Percentiles rank a stretch among this genome's conserved stretches.
These are phyloP conservation scores for Aristolochia fimbriata DNA, from an alignment of 164 flowering plant species.

Conservation along the genomic window DNA sequence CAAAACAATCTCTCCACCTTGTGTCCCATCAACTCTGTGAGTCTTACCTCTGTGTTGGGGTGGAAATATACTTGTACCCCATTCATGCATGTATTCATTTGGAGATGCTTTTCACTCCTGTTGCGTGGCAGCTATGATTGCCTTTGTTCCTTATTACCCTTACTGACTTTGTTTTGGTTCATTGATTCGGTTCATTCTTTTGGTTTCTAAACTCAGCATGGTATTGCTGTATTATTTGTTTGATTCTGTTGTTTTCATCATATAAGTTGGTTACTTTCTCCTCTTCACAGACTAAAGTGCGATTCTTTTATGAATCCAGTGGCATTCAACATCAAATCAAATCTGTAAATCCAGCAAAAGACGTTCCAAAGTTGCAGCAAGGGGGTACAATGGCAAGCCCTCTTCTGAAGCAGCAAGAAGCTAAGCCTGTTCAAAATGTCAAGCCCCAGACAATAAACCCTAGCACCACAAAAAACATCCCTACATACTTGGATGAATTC, in stretches of 20 bases:
- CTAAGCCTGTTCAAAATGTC: conserved; percentile 23
- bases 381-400: conserved; percentile 6
- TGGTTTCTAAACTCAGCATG: too few species aligned
- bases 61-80: too few species aligned
- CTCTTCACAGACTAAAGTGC: too few species aligned
- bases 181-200: too few species aligned
- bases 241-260: too few species aligned
- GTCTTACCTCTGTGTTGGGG: conserved; percentile 3
- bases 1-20: conserved; percentile 8
- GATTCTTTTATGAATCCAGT: conserved; percentile 3
- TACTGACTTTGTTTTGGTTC: too few species aligned
- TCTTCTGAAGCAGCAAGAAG: conserved; percentile 20
- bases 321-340: conserved; percentile 18
- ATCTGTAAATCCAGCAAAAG: conserved; percentile 8
- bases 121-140: too few species aligned
- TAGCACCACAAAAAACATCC: conserved; percentile 15
- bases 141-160: too few species aligned
- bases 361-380: conserved; percentile 14
- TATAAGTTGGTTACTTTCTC: too few species aligned
- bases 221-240: too few species aligned
- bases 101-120: too few species aligned
- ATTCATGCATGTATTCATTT: too few species aligned
- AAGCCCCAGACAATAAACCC: conserved; percentile 14
- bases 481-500: conserved; percentile 43
- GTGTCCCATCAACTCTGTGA: conserved; percentile 15